A percentile compares a stretch with the other conserved stretches of the same genome.
These are phyloP conservation scores for Dipteronia sinensis DNA, from an alignment of 345 rosid genomes.

Conservation along the genomic window DNA sequence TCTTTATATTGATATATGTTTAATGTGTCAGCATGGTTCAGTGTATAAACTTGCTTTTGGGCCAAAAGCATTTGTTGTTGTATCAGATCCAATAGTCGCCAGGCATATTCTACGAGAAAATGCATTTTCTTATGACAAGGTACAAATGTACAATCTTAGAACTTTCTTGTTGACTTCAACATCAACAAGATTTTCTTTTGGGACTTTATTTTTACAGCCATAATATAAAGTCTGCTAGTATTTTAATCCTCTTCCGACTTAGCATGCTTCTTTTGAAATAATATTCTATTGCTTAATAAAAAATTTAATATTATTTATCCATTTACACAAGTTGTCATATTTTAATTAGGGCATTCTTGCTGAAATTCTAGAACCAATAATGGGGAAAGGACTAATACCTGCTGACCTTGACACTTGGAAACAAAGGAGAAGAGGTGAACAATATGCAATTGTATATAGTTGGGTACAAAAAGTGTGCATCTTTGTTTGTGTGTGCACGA, in stretches of 20 bases:
- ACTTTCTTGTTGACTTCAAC: not conserved
- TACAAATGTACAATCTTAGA: conserved; percentile 54
- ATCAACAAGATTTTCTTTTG: not conserved
- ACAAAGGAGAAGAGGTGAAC: conserved; percentile 87
- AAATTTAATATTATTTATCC: conserved; percentile 6
- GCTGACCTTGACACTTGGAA: conserved; percentile 96
- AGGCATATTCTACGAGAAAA: conserved; percentile 85
- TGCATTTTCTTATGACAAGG: conserved; percentile 94
- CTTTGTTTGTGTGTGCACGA: not conserved
- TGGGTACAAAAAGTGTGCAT: conserved; percentile 1
- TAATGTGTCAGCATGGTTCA: conserved; percentile 73
- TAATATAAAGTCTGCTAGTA: not conserved
- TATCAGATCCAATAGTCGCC: conserved; percentile 88
- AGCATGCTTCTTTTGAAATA: not conserved
- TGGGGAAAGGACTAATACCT: conserved; percentile 98
- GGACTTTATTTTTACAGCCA: not conserved
- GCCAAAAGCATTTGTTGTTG: conserved; percentile 94
- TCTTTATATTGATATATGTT: conserved; percentile 11
- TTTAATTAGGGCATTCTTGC: conserved; percentile 87
- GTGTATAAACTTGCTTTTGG: conserved; percentile 98
- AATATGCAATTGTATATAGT: not conserved
- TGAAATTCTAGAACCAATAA: conserved; percentile 93
- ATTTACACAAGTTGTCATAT: conserved; percentile 14
- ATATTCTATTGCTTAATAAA: not conserved
- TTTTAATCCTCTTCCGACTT: not conserved